Base-by-base conservation (phyloP, 2,329 filamentous ascomycete species). In the Diaporthe destruens region DNA sequence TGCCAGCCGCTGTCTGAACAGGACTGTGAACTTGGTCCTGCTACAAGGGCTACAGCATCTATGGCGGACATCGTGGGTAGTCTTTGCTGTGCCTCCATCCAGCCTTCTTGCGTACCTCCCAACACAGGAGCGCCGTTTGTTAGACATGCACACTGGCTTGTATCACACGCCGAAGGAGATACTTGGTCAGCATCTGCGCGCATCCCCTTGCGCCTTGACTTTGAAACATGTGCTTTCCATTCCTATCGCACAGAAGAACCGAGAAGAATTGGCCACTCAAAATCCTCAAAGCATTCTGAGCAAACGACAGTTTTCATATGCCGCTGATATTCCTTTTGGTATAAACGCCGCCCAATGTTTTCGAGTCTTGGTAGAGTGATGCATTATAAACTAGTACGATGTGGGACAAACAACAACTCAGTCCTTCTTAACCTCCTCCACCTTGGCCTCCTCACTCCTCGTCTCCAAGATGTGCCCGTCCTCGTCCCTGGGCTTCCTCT, bases 401-500 rank as follows among this genome's bases (percentile, higher is more conserved):
- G 44, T n/a, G 23, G 25, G 25, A 20, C 39, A 42, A 42, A 20
- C 67, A 53, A 16, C 67, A 53, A 36, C 47, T 56, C n/a, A 59
- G 39, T 69, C 66, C 66, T 6, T 20, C 29, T 55, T 69, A 2
- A 14, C 51, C 32, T 44, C 67, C 23, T n/a, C 32, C 5, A 23
- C 47, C 12, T 51, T 54, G 18, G n/a, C 29, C 34, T 61, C 55
- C 9, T 61, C 55, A 12, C 39, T 18, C 12, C 0, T 42, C 29
- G 51, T 34, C 44, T 55, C 59, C 51, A 83, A 77, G 5, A 85
- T 81, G 68, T 84, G 83, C 1, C 85, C 85, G 12, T 83, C 78
- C 61, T 78, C 79, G 74, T 85, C 87, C 75, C 92, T 85, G 3
- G 90, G 87, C 80, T 93, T 93, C 73, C 94, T 86, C 82, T 90